Percentiles rank a stretch among this genome's conserved stretches.
Evolutionary conservation across 2,329 filamentous ascomycete genomes (phyloP).

Genomic region (Neofusicoccum umdonicola): DNA sequence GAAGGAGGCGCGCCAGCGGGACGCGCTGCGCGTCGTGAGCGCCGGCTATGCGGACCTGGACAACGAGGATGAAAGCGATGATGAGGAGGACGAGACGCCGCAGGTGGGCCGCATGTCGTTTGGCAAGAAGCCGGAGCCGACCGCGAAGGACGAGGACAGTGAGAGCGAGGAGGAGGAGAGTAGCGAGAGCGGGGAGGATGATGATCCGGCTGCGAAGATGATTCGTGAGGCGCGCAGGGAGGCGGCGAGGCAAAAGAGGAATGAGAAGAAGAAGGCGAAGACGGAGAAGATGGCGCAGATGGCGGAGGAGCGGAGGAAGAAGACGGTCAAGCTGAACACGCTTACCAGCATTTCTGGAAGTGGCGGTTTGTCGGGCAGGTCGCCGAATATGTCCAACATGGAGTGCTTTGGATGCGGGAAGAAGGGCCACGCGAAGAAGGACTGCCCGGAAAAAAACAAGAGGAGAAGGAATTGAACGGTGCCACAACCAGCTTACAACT

Average conservation of each 20-base stretch:
- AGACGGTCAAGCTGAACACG: constrained; percentile 65
- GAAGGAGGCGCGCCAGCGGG: constrained; percentile 40
- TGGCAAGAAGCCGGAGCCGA: constrained; percentile 45
- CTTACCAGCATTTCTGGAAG: constrained; percentile 51
- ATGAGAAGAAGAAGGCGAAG: constrained; percentile 51
- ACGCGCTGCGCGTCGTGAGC: constrained; percentile 54
- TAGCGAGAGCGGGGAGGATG: constrained; percentile 38
- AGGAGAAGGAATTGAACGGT: constrained; percentile 7
- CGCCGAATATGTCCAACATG: constrained; percentile 27
- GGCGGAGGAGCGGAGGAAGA: constrained; percentile 60
- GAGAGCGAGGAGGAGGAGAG: constrained; percentile 30
- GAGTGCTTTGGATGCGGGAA: constrained; percentile 63
- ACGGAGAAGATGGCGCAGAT: constrained; percentile 51
- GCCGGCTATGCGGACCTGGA: constrained; percentile 55
- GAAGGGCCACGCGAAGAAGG: constrained; percentile 57
- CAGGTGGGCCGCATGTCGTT: constrained; percentile 48
- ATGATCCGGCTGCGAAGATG: constrained; percentile 42
- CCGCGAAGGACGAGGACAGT: constrained; percentile 37
- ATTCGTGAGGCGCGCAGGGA: constrained; percentile 48
- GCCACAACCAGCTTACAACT: too few relatives aligned
- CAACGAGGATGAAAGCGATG: constrained; percentile 29
- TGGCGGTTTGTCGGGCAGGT: constrained; percentile 26
- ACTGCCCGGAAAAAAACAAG: constrained; percentile 51
- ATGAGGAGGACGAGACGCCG: constrained; percentile 31
- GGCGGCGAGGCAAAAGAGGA: constrained; percentile 43